Conservation (phyloP, 768 basidiomycete genomes). For the Pulveroboletus frians region DNA sequence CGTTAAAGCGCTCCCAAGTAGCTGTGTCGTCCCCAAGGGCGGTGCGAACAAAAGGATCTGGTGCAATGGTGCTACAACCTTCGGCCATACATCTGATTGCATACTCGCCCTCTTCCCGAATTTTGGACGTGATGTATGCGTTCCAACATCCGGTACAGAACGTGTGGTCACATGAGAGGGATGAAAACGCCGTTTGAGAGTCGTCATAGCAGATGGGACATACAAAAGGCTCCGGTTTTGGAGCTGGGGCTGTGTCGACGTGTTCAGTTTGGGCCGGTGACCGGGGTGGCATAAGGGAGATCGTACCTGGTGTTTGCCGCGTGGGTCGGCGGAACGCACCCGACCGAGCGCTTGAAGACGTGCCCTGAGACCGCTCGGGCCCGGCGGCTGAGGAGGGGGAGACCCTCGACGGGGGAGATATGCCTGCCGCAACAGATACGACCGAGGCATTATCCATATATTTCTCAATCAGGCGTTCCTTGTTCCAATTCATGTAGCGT, state of each 20-base stretch:
- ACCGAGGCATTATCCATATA: slow-evolving; percentile 89
- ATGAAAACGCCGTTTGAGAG: slow-evolving; percentile 59
- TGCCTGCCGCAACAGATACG: slow-evolving; percentile 72
- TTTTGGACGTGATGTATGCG: slow-evolving; percentile 73
- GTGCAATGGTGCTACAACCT: slow-evolving; percentile 59
- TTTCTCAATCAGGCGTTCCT: slow-evolving; percentile 91
- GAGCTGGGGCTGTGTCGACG: slow-evolving; percentile 15
- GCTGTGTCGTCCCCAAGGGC: slow-evolving; percentile 52
- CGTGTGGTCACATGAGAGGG: slow-evolving; percentile 75
- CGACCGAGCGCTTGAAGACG: slow-evolving; percentile 22
- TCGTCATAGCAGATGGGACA: slow-evolving; percentile 96
- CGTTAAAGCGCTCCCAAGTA: slow-evolving; percentile 69
- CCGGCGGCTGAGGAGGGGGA: slow-evolving; percentile 23
- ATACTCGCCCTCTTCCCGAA: slow-evolving; percentile 76
- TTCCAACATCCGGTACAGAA: slow-evolving; percentile 86
- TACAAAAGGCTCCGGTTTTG: slow-evolving; percentile 53
- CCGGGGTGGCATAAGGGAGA: not conserved
- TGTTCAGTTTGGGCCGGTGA: not conserved
- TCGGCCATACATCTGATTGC: slow-evolving; percentile 77
- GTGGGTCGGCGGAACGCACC: slow-evolving; percentile 24
- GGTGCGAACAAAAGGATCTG: slow-evolving; percentile 56
- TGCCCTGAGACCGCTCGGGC: slow-evolving; percentile 31
- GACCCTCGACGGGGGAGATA: slow-evolving; percentile 35
- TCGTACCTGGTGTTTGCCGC: slow-evolving; percentile 27
- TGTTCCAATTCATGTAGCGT: slow-evolving; percentile 89